Percentiles rank a stretch among this genome's conserved stretches.
phyloP scores from a whole-genome alignment of 257 asterid genomes.

The Solanum medicagineum region DNA sequence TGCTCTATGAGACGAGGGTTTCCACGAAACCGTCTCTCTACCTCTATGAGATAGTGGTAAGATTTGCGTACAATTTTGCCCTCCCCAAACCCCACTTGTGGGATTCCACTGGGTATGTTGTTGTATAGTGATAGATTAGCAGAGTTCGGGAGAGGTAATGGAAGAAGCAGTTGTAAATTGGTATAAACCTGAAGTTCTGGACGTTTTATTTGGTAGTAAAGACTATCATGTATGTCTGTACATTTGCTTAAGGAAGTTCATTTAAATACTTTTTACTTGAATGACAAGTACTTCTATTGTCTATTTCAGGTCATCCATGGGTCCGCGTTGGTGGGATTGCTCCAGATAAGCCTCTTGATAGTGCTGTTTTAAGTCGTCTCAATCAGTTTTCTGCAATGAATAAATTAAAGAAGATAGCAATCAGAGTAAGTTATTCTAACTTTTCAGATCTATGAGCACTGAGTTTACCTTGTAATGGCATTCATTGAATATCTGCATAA shows the following conservation, averaged over 20 bases:
- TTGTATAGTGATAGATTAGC: not conserved
- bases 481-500: not conserved
- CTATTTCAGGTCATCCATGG: slow-evolving; percentile 33
- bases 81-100: too few relatives aligned
- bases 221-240: not conserved
- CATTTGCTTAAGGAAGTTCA: not conserved
- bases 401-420: slow-evolving; percentile 36
- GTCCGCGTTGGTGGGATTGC: slow-evolving; percentile 30
- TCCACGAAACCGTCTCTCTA: too few relatives aligned
- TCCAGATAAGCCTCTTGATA: slow-evolving; percentile 39
- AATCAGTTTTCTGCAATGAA: slow-evolving; percentile 42
- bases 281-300: not conserved
- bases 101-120: too few relatives aligned
- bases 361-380: slow-evolving; percentile 32
- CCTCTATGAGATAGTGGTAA: too few relatives aligned
- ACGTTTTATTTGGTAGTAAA: not conserved
- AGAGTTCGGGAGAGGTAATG: not conserved
- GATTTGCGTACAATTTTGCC: too few relatives aligned
- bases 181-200: not conserved
- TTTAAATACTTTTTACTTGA: not conserved
- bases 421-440: slow-evolving; percentile 16
- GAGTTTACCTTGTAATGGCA: not conserved
- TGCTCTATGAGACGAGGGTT: not conserved
- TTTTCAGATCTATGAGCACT: not conserved
- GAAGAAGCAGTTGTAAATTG: not conserved